Evolutionary conservation across 1,284 basidiomycete species (phyloP).

Genomic region (Cryptococcus sp.): DNA sequence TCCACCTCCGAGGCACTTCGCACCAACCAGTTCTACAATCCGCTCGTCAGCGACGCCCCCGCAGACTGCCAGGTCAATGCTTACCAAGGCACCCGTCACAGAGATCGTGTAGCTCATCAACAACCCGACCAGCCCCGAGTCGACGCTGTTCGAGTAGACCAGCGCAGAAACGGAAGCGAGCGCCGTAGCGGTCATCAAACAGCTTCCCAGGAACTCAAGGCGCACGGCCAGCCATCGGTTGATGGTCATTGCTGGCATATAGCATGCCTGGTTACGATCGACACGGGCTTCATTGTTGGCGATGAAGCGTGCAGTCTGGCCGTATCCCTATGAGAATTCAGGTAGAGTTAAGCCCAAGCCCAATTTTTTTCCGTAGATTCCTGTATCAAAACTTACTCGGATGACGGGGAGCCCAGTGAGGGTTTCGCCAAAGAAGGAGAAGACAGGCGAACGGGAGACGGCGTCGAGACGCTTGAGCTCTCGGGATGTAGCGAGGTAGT

Average conservation of each 20-base stretch:
- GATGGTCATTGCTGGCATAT: constrained; percentile 53
- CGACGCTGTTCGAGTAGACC: constrained; percentile 65
- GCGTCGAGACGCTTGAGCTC: constrained; percentile 91
- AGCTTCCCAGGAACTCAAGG: constrained; percentile 72
- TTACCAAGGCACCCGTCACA: constrained; percentile 61
- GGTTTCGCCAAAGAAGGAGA: constrained; percentile 81
- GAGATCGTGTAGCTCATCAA: constrained; percentile 82
- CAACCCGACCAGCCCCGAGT: constrained; percentile 88
- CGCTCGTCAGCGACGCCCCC: constrained; percentile 1
- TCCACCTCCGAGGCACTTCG: constrained; percentile 86
- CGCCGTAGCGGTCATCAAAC: constrained; percentile 74
- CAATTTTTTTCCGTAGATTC: background rate
- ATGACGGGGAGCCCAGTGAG: constrained; percentile 81
- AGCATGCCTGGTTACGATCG: constrained; percentile 57
- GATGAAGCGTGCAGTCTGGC: constrained; percentile 69
- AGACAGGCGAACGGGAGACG: constrained; percentile 84
- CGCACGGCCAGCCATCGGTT: constrained; percentile 56
- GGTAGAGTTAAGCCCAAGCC: constrained; percentile 1
- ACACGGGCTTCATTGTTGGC: constrained; percentile 70
- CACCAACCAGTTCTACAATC: constrained; percentile 74
- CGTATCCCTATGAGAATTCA: constrained; percentile 54
- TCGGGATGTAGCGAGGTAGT: constrained; percentile 85
- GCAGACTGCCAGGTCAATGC: constrained; percentile 7
- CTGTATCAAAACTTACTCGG: constrained; percentile 49
- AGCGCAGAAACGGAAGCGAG: constrained; percentile 68